Conservation (phyloP, 1,284 basidiomycete species). For the Veloboletus limbatus region DNA sequence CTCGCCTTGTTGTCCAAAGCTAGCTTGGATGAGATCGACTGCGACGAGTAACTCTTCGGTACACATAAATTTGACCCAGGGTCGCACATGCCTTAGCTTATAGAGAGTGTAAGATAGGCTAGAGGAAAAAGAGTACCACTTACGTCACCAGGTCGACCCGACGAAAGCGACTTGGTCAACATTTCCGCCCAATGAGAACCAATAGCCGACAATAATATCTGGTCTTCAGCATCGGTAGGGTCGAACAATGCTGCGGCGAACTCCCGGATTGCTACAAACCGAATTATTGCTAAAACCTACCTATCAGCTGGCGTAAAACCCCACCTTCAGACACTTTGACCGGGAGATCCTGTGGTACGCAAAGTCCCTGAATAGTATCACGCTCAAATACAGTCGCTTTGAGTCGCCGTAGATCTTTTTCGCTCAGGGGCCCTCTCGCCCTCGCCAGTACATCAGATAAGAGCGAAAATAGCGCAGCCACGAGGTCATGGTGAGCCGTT, state of each 20-base stretch:
- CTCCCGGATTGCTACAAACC: conserved; percentile 29
- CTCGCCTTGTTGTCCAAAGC: conserved; percentile 25
- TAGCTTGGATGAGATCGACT: conserved; percentile 31
- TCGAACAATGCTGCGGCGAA: conserved; percentile 31
- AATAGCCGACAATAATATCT: conserved; percentile 27
- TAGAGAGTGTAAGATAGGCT: not conserved
- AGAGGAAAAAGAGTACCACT: not conserved
- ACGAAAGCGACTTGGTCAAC: conserved; percentile 14
- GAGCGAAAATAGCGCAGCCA: conserved; percentile 34
- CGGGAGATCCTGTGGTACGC: conserved; percentile 28
- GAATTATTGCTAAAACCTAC: conserved; percentile 2
- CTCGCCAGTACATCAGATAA: conserved; percentile 35
- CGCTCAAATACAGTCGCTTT: conserved; percentile 40
- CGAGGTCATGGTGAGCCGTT: conserved; percentile 17
- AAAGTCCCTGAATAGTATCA: conserved; percentile 33
- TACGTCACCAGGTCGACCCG: conserved; percentile 16
- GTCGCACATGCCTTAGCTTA: conserved; percentile 34
- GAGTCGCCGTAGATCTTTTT: conserved; percentile 33
- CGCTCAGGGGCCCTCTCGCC: conserved; percentile 26
- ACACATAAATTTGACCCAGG: conserved; percentile 51
- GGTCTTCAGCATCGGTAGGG: conserved; percentile 25
- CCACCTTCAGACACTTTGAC: conserved; percentile 36
- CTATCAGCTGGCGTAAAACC: conserved; percentile 11
- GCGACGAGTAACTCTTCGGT: conserved; percentile 37
- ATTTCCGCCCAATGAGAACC: conserved; percentile 34